Evolutionary conservation across 106 monocot genomes (phyloP), one percentile per base, ranked within the genome.

Genomic region (Platanthera guangdongensis): DNA sequence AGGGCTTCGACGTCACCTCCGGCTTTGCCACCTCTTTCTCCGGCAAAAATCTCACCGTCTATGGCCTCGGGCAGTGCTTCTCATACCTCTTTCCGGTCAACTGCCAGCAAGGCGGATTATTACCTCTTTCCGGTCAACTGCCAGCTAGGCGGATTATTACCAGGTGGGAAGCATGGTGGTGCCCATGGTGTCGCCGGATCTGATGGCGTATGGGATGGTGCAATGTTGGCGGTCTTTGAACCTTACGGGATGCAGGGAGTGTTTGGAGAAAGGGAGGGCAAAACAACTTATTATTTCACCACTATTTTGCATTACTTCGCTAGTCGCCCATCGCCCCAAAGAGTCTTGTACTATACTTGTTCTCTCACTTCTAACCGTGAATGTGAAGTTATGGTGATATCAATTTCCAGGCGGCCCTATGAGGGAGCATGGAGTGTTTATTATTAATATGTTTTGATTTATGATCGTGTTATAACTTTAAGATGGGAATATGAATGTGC

Each of bases 161-260:
- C 51, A 78, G 74, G 80, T 55, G 1, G 84, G 76, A 7, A 80
- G 77, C 48, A 71, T 68, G 25, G 52, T 25, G 25, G 25, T 25
- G 0, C 25, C 25, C 25, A 25, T 14, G 25, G 75, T 82, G 68
- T 9, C 73, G 68, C 9, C 62, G 52, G 65, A 19, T 7, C 8
- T 73, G 71, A 60, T 19, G 47, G 89, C 85, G 0, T 87, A 90
- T 18, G 87, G 83, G 47, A 79, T 83, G 79, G 87, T 81, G 5
- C 80, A 85, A 79, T 90, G 90, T 71, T 85, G 85, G 85, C 81
- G 64, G 67, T 83, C 90, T 25, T 70, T 85, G 79, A 85, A 82
- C 72, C 50, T 6, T 51, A 87, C 60, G 57, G 81, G 76, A 14
- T 87, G 90, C 77, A 70, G 32, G 14, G 80, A 81, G 11, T 87